Conservation (phyloP, 257 asterid species). For the Asclepias syriaca region DNA sequence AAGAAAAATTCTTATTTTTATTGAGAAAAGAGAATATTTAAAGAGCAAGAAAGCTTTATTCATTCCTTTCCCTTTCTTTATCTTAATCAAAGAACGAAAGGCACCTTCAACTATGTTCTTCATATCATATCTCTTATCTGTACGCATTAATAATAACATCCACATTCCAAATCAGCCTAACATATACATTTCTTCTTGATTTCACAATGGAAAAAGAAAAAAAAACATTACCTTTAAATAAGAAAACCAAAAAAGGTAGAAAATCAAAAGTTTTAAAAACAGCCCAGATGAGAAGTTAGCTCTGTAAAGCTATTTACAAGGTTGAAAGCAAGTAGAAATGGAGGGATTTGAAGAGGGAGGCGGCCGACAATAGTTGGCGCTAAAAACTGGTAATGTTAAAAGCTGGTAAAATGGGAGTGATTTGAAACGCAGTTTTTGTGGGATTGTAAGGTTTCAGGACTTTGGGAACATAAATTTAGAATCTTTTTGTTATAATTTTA, state of each 20-base stretch:
- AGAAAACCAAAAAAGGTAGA: no score
- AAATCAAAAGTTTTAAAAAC: no score
- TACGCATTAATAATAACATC: no score
- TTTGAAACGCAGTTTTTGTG: conserved; percentile 2
- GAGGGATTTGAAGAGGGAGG: not conserved
- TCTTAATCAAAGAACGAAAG: not conserved
- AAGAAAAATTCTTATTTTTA: not conserved
- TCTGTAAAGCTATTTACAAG: no score
- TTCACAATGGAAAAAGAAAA: no score
- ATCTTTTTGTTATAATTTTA: conserved; percentile 1
- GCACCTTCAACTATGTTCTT: no score
- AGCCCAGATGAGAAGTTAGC: no score
- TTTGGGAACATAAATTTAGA: not conserved
- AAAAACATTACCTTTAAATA: no score
- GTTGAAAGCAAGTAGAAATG: no score
- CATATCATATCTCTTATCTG: no score
- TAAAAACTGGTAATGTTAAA: not conserved
- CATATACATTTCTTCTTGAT: no score
- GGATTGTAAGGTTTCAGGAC: not conserved
- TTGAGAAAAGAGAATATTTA: conserved; percentile 1
- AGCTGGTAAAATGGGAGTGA: not conserved
- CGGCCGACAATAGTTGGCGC: conserved; percentile 12
- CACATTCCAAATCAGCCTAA: no score
- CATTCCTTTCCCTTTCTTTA: not conserved
- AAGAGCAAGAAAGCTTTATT: not conserved